These are phyloP conservation scores for Sutorius eximius DNA, from an alignment of 1,284 basidiomycete genomes.

Conservation along the genomic window DNA sequence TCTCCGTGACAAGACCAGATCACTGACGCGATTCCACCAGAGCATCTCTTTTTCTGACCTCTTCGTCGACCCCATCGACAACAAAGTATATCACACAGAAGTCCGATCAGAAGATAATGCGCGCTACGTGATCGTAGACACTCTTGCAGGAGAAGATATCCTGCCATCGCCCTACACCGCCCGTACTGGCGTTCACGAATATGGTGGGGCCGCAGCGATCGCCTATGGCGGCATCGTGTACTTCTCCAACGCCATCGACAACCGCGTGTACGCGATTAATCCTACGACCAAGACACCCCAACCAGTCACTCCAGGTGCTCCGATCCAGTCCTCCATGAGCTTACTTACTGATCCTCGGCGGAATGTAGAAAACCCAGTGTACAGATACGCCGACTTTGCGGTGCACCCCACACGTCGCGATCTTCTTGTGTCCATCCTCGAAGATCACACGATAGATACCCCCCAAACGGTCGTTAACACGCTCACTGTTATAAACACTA, in stretches of 20 bases:
- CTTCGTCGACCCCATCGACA: conserved; percentile 36
- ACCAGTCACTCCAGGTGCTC: conserved; percentile 31
- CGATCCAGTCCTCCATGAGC: neutral
- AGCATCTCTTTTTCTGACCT: conserved; percentile 32
- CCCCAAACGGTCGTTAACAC: conserved; percentile 51
- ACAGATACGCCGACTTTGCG: conserved; percentile 52
- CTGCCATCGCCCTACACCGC: conserved; percentile 37
- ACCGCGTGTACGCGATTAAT: conserved; percentile 25
- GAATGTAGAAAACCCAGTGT: conserved; percentile 33
- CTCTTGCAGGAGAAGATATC: conserved; percentile 29
- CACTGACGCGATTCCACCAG: conserved; percentile 10
- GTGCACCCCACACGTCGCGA: conserved; percentile 28
- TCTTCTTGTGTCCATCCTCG: conserved; percentile 42
- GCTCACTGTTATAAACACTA: conserved; percentile 48
- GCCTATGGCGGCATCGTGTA: conserved; percentile 34
- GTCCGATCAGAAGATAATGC: conserved; percentile 40
- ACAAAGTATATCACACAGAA: conserved; percentile 41
- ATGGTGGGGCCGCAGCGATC: conserved; percentile 41
- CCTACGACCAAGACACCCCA: conserved; percentile 2
- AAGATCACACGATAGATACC: conserved; percentile 57
- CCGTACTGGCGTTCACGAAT: conserved; percentile 40
- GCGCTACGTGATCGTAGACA: conserved; percentile 30
- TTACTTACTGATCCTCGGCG: neutral
- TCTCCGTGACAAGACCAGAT: neutral
- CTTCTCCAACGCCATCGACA: conserved; percentile 36